These are phyloP conservation scores for Colletotrichum sansevieriae DNA, from an alignment of 2,329 filamentous ascomycete species.

Conservation along the genomic window DNA sequence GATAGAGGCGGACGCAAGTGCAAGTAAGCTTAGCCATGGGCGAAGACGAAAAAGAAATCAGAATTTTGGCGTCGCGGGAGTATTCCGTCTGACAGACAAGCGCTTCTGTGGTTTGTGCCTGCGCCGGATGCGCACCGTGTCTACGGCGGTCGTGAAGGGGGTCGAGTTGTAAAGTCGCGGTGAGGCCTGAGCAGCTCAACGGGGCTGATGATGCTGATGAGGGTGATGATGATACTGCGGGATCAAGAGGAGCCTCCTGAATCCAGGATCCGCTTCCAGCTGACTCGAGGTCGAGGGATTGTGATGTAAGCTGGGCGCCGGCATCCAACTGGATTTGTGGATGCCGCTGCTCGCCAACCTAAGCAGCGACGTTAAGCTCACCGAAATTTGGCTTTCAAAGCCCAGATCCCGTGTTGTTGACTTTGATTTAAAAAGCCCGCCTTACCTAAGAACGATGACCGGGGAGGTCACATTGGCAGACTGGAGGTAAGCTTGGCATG, in stretches of 20 bases:
- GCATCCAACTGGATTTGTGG: neutral
- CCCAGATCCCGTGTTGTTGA: neutral
- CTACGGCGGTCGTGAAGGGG: neutral
- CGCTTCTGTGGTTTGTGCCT: too few species aligned
- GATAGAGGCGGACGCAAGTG: too few species aligned
- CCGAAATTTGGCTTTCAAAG: neutral
- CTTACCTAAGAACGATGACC: constrained; percentile 1
- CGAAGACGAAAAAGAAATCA: too few species aligned
- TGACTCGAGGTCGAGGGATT: neutral
- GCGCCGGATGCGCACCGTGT: neutral
- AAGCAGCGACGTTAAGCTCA: neutral
- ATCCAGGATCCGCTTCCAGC: neutral
- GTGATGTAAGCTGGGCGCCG: constrained; percentile 1
- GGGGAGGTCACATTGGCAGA: neutral
- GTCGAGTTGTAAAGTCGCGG: neutral
- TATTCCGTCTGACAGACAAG: constrained; percentile 6
- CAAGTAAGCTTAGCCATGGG: neutral
- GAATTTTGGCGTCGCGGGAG: neutral
- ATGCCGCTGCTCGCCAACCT: neutral
- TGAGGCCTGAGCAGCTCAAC: neutral
- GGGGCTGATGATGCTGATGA: neutral
- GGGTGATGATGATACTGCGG: neutral
- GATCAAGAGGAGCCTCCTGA: neutral
- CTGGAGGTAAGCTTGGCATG: constrained; percentile 21
- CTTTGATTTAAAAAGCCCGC: neutral